Percentiles rank a stretch among this genome's conserved stretches.
phyloP scores from a whole-genome alignment of 805 yeast species.

The Debaryomyces hansenii region DNA sequence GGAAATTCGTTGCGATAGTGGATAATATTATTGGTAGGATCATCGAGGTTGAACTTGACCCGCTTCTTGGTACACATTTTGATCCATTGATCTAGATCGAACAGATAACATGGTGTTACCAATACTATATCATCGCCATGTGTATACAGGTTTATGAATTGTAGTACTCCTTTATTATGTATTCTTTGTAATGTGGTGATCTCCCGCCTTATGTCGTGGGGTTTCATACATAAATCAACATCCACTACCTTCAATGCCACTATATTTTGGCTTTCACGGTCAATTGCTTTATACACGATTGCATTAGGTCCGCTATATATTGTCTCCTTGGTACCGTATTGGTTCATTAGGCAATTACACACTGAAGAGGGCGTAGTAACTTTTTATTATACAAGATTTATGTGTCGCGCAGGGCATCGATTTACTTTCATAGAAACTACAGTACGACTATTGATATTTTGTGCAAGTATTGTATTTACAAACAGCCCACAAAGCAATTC shows the following conservation, averaged over 20 bases:
- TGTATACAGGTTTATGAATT: constrained; percentile 19
- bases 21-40: constrained; percentile 15
- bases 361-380: no score
- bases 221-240: constrained; percentile 32
- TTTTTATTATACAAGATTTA: no score
- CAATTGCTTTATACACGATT: constrained; percentile 28
- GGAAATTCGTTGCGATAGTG: constrained; percentile 13
- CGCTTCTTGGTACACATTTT: constrained; percentile 16
- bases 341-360: constrained; percentile 2
- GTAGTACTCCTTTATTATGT: constrained; percentile 13
- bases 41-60: constrained; percentile 23
- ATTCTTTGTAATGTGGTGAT: constrained; percentile 24
- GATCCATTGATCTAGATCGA: constrained; percentile 25
- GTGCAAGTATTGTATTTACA: no score
- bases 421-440: no score
- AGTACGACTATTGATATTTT: no score
- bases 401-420: no score
- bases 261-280: constrained; percentile 4
- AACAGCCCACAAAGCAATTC: no score
- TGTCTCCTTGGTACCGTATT: constrained; percentile 18
- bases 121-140: constrained; percentile 32
- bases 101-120: constrained; percentile 31
- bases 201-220: constrained; percentile 37
- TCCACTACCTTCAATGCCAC: constrained; percentile 41
- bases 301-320: constrained; percentile 37